Evolutionary conservation across 148 eudicot species (phyloP).

Genomic region (Spergularia bocconei): DNA sequence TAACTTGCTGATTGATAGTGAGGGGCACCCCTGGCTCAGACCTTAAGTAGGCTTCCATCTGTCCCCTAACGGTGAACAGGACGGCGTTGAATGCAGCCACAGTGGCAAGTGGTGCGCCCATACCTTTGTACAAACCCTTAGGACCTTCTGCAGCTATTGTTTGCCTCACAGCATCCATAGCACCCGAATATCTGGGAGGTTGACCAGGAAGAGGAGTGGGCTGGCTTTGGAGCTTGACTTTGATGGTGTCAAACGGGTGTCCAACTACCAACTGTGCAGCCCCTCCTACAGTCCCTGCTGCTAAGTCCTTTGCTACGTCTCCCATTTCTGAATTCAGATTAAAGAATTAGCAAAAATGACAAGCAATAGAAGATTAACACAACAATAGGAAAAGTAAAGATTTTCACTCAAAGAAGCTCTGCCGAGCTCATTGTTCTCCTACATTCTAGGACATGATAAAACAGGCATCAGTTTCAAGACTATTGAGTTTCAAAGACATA

Average conservation of each 20-base stretch:
- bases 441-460: background rate
- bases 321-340: conserved; percentile 56
- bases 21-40: conserved; percentile 77
- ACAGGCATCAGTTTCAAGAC: background rate
- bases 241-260: conserved; percentile 97
- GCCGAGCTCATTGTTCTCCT: background rate
- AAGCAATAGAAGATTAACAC: background rate
- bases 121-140: conserved; percentile 85
- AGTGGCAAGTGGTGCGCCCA: conserved; percentile 99
- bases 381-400: background rate
- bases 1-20: conserved; percentile 63
- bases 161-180: conserved; percentile 85
- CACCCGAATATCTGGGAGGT: conserved; percentile 70
- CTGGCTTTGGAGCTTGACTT: conserved; percentile 98
- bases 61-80: conserved; percentile 85
- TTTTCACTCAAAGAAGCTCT: no score
- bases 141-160: conserved; percentile 89
- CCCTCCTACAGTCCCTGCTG: conserved; percentile 93
- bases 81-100: conserved; percentile 93
- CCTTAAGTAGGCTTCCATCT: conserved; percentile 66
- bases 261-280: conserved; percentile 87
- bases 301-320: conserved; percentile 89
- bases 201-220: conserved; percentile 85
- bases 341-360: background rate
- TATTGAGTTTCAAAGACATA: background rate